A percentile compares a stretch with the other conserved stretches of the same genome.
Conservation (phyloP, 306 rosid genomes). For the Glycine latifolia region DNA sequence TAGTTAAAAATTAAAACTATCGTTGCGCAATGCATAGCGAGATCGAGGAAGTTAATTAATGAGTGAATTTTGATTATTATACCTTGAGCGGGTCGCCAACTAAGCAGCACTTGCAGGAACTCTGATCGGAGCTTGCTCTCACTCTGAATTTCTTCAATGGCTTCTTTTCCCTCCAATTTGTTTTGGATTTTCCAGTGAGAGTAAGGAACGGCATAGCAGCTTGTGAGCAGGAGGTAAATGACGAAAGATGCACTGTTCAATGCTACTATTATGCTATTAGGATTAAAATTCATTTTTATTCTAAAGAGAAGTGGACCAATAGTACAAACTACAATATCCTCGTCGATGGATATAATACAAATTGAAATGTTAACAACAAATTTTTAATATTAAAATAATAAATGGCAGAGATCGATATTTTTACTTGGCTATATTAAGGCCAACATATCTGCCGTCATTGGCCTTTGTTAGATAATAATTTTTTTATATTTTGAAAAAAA, state of each 20-base stretch:
- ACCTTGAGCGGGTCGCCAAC: conserved; percentile 61
- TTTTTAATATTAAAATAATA: no score
- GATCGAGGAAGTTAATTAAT: not conserved
- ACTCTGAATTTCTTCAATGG: conserved; percentile 41
- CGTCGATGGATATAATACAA: no score
- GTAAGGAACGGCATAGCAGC: not conserved
- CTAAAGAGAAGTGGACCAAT: not conserved
- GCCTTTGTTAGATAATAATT: no score
- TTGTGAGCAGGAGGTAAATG: not conserved
- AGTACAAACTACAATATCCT: no score
- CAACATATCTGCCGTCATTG: no score
- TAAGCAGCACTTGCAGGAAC: conserved; percentile 58
- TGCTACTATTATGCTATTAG: not conserved
- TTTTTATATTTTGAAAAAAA: no score
- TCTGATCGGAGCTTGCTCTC: conserved; percentile 60
- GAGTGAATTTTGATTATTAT: not conserved
- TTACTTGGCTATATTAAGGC: no score
- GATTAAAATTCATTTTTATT: not conserved
- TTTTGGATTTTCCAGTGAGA: conserved; percentile 7
- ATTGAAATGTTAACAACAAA: no score
- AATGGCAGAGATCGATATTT: no score
- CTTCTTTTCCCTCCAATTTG: conserved; percentile 51
- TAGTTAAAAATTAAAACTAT: not conserved
- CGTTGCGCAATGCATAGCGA: not conserved
- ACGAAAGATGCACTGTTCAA: not conserved